These are phyloP conservation scores for Maudiozyma saulgeensis DNA, from an alignment of 805 yeast species.

Conservation along the genomic window DNA sequence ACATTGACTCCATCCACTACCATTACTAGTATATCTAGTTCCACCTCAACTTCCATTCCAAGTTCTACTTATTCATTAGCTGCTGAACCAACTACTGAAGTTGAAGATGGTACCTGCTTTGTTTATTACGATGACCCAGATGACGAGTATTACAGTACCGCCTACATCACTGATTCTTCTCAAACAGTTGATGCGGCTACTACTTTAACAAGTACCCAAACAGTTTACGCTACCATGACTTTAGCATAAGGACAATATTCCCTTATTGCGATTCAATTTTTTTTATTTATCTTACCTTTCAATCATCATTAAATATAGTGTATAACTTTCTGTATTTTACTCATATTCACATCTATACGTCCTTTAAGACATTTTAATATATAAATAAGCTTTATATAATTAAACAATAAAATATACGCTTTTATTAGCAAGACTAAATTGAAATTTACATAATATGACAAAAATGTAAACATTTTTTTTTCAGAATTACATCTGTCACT, in stretches of 20 bases:
- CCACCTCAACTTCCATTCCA: background rate
- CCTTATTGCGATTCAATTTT: too few relatives aligned
- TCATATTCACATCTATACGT: background rate
- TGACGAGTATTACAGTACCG: conserved; percentile 25
- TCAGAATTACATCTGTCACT: too few relatives aligned
- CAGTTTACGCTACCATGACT: conserved; percentile 18
- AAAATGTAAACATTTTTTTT: too few relatives aligned
- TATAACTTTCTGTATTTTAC: background rate
- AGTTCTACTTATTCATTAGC: conserved; percentile 6
- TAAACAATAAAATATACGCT: background rate
- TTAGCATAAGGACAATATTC: background rate
- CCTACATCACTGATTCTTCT: conserved; percentile 19
- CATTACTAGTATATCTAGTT: conserved; percentile 1
- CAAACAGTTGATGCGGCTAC: conserved; percentile 29
- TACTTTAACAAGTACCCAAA: conserved; percentile 25
- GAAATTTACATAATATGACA: too few relatives aligned
- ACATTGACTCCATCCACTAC: conserved; percentile 3
- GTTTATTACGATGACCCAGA: conserved; percentile 16
- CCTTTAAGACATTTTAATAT: background rate
- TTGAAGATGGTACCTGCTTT: conserved; percentile 19
- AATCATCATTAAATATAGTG: too few relatives aligned
- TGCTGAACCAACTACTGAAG: conserved; percentile 1
- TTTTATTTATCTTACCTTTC: too few relatives aligned
- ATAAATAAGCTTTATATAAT: too few relatives aligned
- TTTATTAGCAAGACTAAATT: background rate